Percentiles rank a stretch among this genome's conserved stretches.
These are phyloP conservation scores for Gigaspora rosea DNA, from an alignment of 192 early-diverging fungal species.

Conservation along the genomic window DNA sequence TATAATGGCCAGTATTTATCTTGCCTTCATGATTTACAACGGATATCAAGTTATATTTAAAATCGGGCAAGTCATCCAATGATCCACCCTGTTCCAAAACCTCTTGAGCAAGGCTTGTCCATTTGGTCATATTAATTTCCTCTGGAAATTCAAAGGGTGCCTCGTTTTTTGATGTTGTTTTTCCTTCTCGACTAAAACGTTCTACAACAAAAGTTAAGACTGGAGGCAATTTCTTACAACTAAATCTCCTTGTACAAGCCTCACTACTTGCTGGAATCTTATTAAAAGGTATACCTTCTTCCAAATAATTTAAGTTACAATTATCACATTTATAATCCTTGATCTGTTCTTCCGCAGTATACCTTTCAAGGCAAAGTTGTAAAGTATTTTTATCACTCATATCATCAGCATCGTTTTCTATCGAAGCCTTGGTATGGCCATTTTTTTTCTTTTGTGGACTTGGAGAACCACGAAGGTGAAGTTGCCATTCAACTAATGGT, in stretches of 20 bases:
- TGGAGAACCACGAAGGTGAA: neutral
- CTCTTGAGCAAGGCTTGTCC: conserved; percentile 39
- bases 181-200: conserved; percentile 32
- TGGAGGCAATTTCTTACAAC: conserved; percentile 57
- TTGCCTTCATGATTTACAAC: conserved; percentile 90
- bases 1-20: conserved; percentile 96
- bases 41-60: conserved; percentile 85
- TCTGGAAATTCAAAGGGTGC: conserved; percentile 30
- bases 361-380: conserved; percentile 6
- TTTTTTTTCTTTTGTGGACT: conserved; percentile 36
- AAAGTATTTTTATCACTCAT: neutral
- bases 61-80: conserved; percentile 61
- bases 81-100: conserved; percentile 38
- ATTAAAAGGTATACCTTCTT: no score
- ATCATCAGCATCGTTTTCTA: neutral
- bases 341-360: conserved; percentile 1
- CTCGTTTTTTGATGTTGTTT: conserved; percentile 11
- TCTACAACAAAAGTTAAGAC: conserved; percentile 43
- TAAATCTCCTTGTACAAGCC: conserved; percentile 58
- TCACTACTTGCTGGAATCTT: neutral
- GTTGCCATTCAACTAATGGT: conserved; percentile 35
- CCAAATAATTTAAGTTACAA: neutral
- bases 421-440: conserved; percentile 35
- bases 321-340: conserved; percentile 12
- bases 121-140: conserved; percentile 37